These are phyloP conservation scores for Clitoria ternatea DNA, from an alignment of 306 rosid species.

Conservation along the genomic window DNA sequence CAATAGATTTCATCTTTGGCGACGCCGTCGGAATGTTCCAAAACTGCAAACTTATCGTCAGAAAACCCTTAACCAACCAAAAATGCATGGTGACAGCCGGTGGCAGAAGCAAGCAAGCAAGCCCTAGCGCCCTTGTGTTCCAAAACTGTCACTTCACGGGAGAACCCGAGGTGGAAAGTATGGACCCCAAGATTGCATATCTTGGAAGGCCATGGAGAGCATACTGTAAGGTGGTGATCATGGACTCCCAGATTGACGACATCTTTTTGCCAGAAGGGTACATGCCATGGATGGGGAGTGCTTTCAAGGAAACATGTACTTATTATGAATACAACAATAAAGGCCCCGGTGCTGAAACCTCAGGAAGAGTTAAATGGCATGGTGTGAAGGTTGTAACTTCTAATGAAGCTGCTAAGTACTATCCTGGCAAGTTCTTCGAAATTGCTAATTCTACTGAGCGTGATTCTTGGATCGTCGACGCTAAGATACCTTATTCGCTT, in stretches of 20 bases:
- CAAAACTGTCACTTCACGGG: slow-evolving; percentile 51
- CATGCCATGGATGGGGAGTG: slow-evolving; percentile 43
- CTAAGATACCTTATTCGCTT: slow-evolving; percentile 25
- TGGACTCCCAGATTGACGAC: slow-evolving; percentile 46
- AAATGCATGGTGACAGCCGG: slow-evolving; percentile 57
- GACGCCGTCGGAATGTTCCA: slow-evolving; percentile 42
- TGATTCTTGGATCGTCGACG: slow-evolving; percentile 44
- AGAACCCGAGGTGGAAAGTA: background rate
- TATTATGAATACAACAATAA: slow-evolving; percentile 44
- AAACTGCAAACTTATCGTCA: slow-evolving; percentile 50
- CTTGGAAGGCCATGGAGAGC: slow-evolving; percentile 71
- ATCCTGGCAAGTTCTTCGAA: slow-evolving; percentile 28
- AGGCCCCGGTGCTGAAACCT: slow-evolving; percentile 41
- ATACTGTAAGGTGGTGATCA: slow-evolving; percentile 54
- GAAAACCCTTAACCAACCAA: slow-evolving; percentile 41
- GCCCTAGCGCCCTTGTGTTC: slow-evolving; percentile 40
- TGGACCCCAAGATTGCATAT: slow-evolving; percentile 24
- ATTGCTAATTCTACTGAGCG: background rate
- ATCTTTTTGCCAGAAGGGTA: slow-evolving; percentile 49
- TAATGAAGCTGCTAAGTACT: slow-evolving; percentile 24
- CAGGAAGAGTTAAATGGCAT: slow-evolving; percentile 47
- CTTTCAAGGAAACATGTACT: slow-evolving; percentile 31
- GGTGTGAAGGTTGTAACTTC: slow-evolving; percentile 31
- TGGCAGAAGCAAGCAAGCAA: slow-evolving; percentile 34
- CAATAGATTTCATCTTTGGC: slow-evolving; percentile 51